Evolutionary conservation across 2,329 filamentous ascomycete genomes (phyloP), one percentile per base, ranked within the genome.

Genomic region (Pezicula carpinea): DNA sequence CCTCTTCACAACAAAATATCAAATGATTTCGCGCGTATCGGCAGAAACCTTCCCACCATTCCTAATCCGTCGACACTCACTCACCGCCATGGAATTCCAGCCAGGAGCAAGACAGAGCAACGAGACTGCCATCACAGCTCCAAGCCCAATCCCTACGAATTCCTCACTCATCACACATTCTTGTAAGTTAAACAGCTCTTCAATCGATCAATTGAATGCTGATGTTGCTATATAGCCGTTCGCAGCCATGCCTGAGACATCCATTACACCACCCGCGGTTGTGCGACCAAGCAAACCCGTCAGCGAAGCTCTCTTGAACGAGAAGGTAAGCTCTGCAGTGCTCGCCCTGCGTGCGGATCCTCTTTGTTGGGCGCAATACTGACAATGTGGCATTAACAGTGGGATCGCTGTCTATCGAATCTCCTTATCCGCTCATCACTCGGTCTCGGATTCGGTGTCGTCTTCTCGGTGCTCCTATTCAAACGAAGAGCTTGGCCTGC

Each of bases 391-490:
- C 29, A 15, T 29, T 39, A 53, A 35, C 53, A 99, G 93, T 99
- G 93, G 93, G 93, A 99, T 70, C 92, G 88, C 74, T 96, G 93
- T 73, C 84, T 99, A 61, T 97, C 93, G 61, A 96, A 95, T 66
- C 82, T 96, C 70, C 82, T 99, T 67, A 95, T 99, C 77, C 91
- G 95, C 72, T 97, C 92, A 57, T 85, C 88, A 47, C 86, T 99
- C 69, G 93, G 93, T 64, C 87, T 97, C 67, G 89, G 87, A 60
- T 99, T 99, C 73, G 93, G 93, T 67, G 86, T 99, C 69, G 89
- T 99, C 72, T 97, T 99, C 78, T 97, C 93, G 52, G 91, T 99
- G 52, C 86, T 99, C 49, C 74, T 99, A 47, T 99, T 99, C 82
- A 96, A 95, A 80, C 87, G 95, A 71, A 85, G 93, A 74, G 89